Percentiles rank a stretch among this genome's conserved stretches.
These are phyloP conservation scores for Melaleuca quinquenervia DNA, from an alignment of 345 rosid genomes.

Conservation along the genomic window DNA sequence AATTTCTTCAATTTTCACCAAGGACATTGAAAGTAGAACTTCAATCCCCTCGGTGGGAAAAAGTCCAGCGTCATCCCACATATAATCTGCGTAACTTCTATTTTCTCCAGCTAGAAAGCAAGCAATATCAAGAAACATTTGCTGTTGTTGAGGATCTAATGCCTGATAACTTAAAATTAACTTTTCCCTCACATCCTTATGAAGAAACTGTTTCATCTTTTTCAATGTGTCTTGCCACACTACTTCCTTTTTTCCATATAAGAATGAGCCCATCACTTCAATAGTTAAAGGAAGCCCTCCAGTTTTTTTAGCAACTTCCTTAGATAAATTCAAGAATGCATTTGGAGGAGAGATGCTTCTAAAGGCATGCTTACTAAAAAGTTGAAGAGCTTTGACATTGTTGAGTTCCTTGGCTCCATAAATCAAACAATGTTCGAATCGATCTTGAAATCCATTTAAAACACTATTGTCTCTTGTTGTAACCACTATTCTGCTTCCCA, in stretches of 20 bases:
- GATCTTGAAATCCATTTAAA: neutral
- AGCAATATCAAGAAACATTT: slow-evolving; percentile 2
- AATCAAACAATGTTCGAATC: neutral
- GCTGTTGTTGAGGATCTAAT: neutral
- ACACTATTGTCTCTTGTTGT: neutral
- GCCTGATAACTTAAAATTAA: neutral
- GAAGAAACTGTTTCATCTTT: neutral
- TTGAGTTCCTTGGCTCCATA: neutral
- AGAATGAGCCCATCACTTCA: neutral
- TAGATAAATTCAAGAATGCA: neutral
- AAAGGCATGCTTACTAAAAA: neutral
- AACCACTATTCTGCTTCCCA: neutral
- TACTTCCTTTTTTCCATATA: neutral
- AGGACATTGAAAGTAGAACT: neutral
- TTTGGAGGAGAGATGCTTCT: neutral
- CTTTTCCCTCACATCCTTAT: neutral
- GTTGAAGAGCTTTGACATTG: neutral
- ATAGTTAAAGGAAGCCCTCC: neutral
- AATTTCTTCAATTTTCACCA: neutral
- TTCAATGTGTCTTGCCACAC: neutral
- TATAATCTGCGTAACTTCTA: neutral
- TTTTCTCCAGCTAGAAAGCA: neutral
- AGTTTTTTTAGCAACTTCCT: neutral
- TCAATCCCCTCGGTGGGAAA: neutral
- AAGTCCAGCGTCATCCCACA: neutral